Base-by-base conservation (phyloP, 805 yeast species). In the Ogataea minuta region DNA sequence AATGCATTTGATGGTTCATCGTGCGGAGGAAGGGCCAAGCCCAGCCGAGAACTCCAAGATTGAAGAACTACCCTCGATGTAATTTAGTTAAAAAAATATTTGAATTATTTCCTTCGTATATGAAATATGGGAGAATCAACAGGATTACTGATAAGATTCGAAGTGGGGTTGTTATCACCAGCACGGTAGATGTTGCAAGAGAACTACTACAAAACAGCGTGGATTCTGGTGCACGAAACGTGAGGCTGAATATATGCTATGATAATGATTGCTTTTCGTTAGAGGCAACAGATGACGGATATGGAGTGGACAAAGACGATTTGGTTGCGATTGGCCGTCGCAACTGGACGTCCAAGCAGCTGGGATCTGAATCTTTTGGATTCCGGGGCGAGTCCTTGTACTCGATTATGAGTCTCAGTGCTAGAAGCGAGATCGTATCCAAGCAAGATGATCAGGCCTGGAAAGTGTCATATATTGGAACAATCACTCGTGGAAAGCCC, bases 321-420 rank as follows among this genome's bases (percentile, higher is more conserved):
- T 52, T 84, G 34, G 60, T 50, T 1, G 27, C 48, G 2, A 53
- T 84, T 1, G 88, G 84, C 0, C 34, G 46, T 10, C 60, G 70
- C 13, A 66, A 75, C 51, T 63, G 62, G 40, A 82, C 91, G 0
- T 80, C 90, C 0, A 85, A 82, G 49, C 30, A 76, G 2, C 23
- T 34, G 10, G 45, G 35, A 2, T 56, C 72, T 3, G 36, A 37
- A 1, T 74, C 82, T 0, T 74, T 70, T 47, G 95, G 95, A 1
- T 84, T 80, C 53, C 68, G 85, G 34, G 95, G 95, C 1, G 84
- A 81, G 49, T 84, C 93, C 0, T 48, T 87, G 12, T 64, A 69
- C 36, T 70, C 81, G 0, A 62, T 87, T 3, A 58, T 74, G n/a
- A 65, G 70, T 0, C 52, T 76, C 6, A 53, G 56, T 24, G 64